Evolutionary conservation across 2,329 filamentous ascomycete species (phyloP), one percentile per base, ranked within the genome.

Genomic region (Curvularia eragrostidis): DNA sequence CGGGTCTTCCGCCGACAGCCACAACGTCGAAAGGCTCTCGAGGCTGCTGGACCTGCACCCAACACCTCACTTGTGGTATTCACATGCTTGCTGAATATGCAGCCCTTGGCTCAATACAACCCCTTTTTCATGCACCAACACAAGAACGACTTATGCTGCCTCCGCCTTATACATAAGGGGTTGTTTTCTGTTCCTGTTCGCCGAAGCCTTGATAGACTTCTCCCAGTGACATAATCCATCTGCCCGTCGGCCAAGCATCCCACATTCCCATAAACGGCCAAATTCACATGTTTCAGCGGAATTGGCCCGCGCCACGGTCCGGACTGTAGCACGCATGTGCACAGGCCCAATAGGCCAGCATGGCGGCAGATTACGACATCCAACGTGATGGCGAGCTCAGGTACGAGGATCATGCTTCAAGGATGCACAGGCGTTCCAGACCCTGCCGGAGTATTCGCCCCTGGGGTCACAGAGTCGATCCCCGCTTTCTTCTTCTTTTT

Each of bases 401-500:
- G 47, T 49, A 24, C n/a, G 21, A 43, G 46, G 13, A 8, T 26
- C 38, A 19, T 23, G 15, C 39, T 34, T 72, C 64, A 76, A 36
- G 63, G 44, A 65, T 75, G 73, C 59, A 74, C 53, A 52, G 74
- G 74, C 34, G 74, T 77, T 19, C 65, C 65, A 23, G 71, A 68
- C n/a, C 67, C 70, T 32, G 63, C 68, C 21, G 73, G 72, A 41
- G 73, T 75, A 56, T 64, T 70, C 32, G 65, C 68, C 13, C 69
- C 73, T 15, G 75, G 73, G 21, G 75, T 77, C 24, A 63, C 69
- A 24, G 73, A 73, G 56, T 75, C 73, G 6, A 70, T 66, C 36
- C 68, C 72, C 19, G 50, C 63, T 56, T 67, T 70, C 65, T 70
- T 75, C 68, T 74, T 77, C 67, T 77, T 77, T 62, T 77, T 78